phyloP scores from a whole-genome alignment of 1,284 basidiomycete genomes.

The Tausonia pullulans region DNA sequence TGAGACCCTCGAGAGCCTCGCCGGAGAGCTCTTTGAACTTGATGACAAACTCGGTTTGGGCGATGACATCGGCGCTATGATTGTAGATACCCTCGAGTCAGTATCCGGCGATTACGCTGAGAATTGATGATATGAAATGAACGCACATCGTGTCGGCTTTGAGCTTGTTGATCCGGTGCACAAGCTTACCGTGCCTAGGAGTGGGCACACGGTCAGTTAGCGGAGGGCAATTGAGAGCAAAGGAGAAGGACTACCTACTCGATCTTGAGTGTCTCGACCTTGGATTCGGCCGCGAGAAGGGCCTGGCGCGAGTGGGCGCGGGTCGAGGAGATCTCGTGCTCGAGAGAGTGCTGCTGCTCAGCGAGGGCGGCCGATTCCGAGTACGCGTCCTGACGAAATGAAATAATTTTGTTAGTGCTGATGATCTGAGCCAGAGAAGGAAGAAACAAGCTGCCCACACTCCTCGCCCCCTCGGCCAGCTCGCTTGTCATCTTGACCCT shows the following conservation, averaged over 20 bases:
- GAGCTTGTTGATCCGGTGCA: constrained; percentile 9
- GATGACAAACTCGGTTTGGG: constrained; percentile 16
- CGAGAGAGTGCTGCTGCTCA: constrained; percentile 11
- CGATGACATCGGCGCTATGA: constrained; percentile 1
- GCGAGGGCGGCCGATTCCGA: constrained; percentile 19
- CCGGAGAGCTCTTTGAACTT: constrained; percentile 14
- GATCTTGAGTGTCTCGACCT: constrained; percentile 13
- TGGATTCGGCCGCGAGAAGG: constrained; percentile 11
- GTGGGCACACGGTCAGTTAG: not conserved
- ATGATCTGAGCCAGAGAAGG: not conserved
- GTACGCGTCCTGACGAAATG: not conserved
- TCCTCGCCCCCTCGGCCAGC: constrained; percentile 63
- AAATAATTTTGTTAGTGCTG: not conserved
- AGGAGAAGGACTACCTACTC: constrained; percentile 3
- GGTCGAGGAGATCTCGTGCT: constrained; percentile 10
- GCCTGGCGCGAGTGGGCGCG: constrained; percentile 9
- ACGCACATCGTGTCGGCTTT: constrained; percentile 6
- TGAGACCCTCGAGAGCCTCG: constrained; percentile 15
- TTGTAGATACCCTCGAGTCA: too few relatives aligned
- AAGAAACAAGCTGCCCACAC: constrained; percentile 41
- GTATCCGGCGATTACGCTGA: too few relatives aligned
- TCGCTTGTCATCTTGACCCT: constrained; percentile 37
- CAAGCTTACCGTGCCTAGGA: constrained; percentile 13
- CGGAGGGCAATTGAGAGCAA: not conserved
- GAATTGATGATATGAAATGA: too few relatives aligned